Conservation (phyloP, 1,139 yeast species). For the Geotrichum cucujoidarum region DNA sequence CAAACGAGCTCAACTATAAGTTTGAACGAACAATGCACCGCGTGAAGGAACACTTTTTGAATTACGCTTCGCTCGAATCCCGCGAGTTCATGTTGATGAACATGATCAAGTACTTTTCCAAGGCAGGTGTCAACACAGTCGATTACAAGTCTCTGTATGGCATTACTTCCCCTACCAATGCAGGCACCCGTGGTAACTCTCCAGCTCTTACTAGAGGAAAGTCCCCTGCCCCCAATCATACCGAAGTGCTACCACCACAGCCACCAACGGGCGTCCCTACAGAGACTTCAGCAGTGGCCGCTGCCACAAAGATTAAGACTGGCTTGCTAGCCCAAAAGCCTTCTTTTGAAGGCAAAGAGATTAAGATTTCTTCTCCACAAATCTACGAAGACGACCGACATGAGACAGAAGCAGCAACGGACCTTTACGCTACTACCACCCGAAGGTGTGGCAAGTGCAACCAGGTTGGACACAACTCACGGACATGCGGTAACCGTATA, state of each 20-base stretch:
- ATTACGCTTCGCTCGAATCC: slow-evolving; percentile 14
- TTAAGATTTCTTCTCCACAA: too few relatives aligned
- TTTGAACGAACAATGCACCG: slow-evolving; percentile 16
- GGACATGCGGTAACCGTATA: slow-evolving; percentile 20
- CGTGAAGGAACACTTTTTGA: slow-evolving; percentile 17
- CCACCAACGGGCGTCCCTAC: neutral
- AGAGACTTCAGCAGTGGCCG: neutral
- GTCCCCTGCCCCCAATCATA: neutral
- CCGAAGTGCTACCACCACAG: neutral
- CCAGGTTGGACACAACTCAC: slow-evolving; percentile 19
- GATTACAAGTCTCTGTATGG: slow-evolving; percentile 4
- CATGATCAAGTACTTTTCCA: slow-evolving; percentile 14
- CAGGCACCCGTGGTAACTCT: neutral
- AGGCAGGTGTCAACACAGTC: slow-evolving; percentile 13
- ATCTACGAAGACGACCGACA: neutral
- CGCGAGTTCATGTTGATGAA: slow-evolving; percentile 15
- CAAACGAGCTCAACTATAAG: slow-evolving; percentile 14
- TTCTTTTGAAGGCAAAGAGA: neutral
- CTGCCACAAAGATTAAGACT: neutral
- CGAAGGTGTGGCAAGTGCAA: slow-evolving; percentile 21
- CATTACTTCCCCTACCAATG: neutral
- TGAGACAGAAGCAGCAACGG: neutral
- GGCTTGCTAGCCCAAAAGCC: neutral
- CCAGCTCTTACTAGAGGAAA: neutral
- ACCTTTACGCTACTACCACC: slow-evolving; percentile 1